Conservation (phyloP, 2,329 filamentous ascomycete genomes). For the Pseudocercospora fuligena region DNA sequence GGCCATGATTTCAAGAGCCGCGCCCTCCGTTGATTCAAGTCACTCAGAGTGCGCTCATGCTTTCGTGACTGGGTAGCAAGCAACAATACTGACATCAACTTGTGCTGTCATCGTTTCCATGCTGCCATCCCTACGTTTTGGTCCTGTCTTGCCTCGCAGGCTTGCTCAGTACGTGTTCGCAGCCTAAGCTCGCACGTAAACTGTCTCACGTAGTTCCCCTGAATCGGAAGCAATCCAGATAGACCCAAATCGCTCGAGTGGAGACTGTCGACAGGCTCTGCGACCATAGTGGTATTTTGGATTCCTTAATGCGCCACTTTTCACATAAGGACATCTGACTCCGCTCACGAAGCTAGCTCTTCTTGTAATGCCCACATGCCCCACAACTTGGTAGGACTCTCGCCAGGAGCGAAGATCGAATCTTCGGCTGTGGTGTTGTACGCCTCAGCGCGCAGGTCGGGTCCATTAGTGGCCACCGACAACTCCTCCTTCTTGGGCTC, state of each 20-base stretch:
- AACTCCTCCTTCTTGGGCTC: slow-evolving; percentile 25
- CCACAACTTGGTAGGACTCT: slow-evolving; percentile 44
- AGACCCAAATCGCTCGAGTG: neutral
- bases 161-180: too few species aligned
- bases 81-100: too few species aligned
- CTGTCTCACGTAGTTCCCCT: neutral
- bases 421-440: slow-evolving; percentile 13
- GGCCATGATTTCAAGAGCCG: too few species aligned
- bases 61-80: too few species aligned
- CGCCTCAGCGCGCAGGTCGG: slow-evolving; percentile 4
- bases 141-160: too few species aligned
- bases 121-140: too few species aligned
- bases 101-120: too few species aligned
- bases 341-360: slow-evolving; percentile 24
- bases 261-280: neutral
- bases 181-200: neutral
- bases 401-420: slow-evolving; percentile 29
- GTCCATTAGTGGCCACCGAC: slow-evolving; percentile 4
- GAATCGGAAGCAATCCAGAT: neutral
- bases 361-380: slow-evolving; percentile 40
- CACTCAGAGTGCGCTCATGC: too few species aligned
- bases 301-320: neutral
- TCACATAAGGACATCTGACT: neutral
- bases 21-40: too few species aligned
- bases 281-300: neutral